Evolutionary conservation across 306 rosid species (phyloP).

Genomic region (Citrullus colocynthis): DNA sequence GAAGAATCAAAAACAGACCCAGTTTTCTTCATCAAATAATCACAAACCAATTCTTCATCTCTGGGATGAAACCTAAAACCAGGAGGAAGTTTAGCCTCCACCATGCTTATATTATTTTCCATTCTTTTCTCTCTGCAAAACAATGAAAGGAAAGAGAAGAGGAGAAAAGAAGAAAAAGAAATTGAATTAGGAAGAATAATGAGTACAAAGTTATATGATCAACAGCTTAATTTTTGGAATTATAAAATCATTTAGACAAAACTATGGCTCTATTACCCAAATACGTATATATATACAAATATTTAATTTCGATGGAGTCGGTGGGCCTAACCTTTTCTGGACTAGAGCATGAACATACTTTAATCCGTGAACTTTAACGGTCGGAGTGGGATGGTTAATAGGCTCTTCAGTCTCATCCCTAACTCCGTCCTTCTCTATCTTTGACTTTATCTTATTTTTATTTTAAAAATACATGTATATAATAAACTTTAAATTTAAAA

Average conservation of each 20-base stretch:
- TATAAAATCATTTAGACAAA: background rate
- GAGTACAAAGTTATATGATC: background rate
- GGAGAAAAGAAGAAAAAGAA: background rate
- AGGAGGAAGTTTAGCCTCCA: slow-evolving; percentile 76
- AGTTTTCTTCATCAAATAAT: slow-evolving; percentile 66
- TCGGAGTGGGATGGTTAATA: no score
- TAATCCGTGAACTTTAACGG: no score
- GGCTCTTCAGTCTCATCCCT: no score
- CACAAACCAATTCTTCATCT: slow-evolving; percentile 89
- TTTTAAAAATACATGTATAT: no score
- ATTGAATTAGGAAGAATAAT: background rate
- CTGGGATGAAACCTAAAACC: slow-evolving; percentile 93
- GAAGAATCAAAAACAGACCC: slow-evolving; percentile 26
- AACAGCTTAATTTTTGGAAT: background rate
- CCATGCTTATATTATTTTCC: slow-evolving; percentile 64
- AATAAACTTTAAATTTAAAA: no score
- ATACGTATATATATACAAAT: background rate
- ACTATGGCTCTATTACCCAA: background rate
- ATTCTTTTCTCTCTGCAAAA: slow-evolving; percentile 14
- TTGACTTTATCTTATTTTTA: no score
- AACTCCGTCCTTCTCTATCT: no score
- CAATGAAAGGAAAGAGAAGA: background rate
- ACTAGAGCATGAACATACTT: no score
- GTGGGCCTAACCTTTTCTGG: no score
- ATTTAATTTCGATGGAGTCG: background rate